These are phyloP conservation scores for Metschnikowia orientalis DNA, from an alignment of 805 yeast genomes.

Conservation along the genomic window DNA sequence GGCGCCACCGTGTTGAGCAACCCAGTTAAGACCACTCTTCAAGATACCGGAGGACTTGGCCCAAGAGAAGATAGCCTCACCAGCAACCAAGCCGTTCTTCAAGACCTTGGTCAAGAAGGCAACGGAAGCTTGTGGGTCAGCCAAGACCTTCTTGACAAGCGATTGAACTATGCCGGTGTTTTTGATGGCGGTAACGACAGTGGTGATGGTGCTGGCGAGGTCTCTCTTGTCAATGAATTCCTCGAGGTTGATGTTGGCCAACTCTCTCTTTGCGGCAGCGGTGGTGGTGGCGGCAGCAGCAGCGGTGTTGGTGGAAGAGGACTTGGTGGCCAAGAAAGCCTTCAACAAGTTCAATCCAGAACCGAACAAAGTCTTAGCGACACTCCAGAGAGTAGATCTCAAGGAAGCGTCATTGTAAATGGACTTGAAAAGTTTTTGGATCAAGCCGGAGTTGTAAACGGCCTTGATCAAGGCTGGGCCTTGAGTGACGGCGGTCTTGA, in stretches of 20 bases:
- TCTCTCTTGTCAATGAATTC: constrained; percentile 38
- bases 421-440: constrained; percentile 28
- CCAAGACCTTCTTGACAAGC: constrained; percentile 31
- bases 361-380: constrained; percentile 32
- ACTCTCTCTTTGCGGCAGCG: constrained; percentile 18
- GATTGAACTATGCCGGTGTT: constrained; percentile 31
- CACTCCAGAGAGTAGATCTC: constrained; percentile 29
- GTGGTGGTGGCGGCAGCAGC: constrained; percentile 17
- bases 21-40: constrained; percentile 22
- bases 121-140: constrained; percentile 34
- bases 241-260: constrained; percentile 14
- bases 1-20: constrained; percentile 26
- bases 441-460: constrained; percentile 38
- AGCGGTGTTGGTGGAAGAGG: constrained; percentile 12
- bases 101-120: constrained; percentile 31
- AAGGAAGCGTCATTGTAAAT: constrained; percentile 31
- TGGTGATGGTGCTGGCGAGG: constrained; percentile 23
- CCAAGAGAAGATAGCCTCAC: constrained; percentile 35
- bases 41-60: constrained; percentile 35
- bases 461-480: constrained; percentile 41
- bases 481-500: constrained; percentile 32
- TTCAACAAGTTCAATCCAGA: constrained; percentile 29
- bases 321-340: constrained; percentile 16
- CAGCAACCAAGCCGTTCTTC: constrained; percentile 29
- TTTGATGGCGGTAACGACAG: constrained; percentile 28